These are phyloP conservation scores for Phalaenopsis hybrid DNA, from an alignment of 116 monocot species.

Conservation along the genomic window DNA sequence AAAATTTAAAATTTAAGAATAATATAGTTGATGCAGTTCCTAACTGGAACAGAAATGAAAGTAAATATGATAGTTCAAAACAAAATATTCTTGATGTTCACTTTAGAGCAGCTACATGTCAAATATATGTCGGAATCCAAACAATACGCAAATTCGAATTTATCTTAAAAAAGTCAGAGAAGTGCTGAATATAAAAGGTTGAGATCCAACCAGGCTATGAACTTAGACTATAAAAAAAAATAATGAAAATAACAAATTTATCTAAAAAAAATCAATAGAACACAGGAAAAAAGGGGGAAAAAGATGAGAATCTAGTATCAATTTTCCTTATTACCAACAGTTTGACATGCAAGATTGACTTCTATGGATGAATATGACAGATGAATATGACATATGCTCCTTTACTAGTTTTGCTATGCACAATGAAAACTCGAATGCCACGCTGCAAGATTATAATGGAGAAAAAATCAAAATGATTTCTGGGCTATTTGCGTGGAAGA, in stretches of 20 bases:
- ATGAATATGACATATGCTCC: neutral
- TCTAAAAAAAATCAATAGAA: neutral
- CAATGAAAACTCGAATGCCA: neutral
- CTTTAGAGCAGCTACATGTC: neutral
- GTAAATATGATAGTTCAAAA: neutral
- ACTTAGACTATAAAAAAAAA: neutral
- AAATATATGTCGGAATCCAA: neutral
- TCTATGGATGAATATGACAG: neutral
- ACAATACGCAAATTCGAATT: neutral
- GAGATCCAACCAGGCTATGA: neutral
- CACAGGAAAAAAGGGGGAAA: neutral
- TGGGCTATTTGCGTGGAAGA: no score
- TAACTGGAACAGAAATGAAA: neutral
- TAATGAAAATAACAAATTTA: neutral
- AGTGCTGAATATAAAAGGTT: neutral
- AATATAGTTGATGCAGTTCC: neutral
- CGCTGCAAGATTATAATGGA: neutral
- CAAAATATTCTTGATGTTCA: neutral
- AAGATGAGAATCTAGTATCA: neutral
- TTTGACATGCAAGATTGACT: neutral
- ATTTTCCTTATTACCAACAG: neutral
- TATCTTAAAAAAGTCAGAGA: neutral
- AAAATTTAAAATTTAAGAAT: neutral
- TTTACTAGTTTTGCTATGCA: neutral
- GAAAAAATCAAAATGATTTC: no score